Conservation (phyloP, 1,284 basidiomycete species). For the Inonotus obliquus region DNA sequence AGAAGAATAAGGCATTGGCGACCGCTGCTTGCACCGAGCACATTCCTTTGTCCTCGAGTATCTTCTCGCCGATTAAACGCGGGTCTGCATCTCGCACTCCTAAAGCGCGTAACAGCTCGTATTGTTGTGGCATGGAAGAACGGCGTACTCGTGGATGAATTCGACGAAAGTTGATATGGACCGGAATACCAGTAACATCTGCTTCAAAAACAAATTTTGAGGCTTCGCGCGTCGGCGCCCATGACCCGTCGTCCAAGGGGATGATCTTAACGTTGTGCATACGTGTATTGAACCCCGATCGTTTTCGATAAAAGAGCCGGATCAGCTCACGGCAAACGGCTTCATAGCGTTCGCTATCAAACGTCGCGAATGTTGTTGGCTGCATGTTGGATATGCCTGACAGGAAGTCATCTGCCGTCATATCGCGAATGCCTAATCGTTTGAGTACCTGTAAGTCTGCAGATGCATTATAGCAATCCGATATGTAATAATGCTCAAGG, state of each 20-base stretch:
- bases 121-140: conserved; percentile 2
- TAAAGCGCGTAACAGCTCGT: not conserved
- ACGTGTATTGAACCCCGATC: not conserved
- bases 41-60: not conserved
- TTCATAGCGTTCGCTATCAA: not conserved
- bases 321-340: not conserved
- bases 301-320: not conserved
- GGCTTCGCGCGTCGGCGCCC: not conserved
- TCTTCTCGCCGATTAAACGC: not conserved
- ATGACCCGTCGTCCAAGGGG: not conserved
- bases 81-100: not conserved
- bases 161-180: conserved; percentile 16
- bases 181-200: conserved; percentile 7
- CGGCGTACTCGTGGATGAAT: conserved; percentile 9
- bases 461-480: not conserved
- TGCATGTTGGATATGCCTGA: not conserved
- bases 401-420: conserved; percentile 18
- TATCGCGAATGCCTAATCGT: conserved; percentile 18
- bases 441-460: not conserved
- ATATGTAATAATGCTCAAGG: not conserved
- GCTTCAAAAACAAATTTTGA: conserved; percentile 4
- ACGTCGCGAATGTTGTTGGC: not conserved
- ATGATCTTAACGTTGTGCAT: not conserved
- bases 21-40: not conserved
- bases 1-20: not conserved